A percentile compares a stretch with the other conserved stretches of the same genome.
Evolutionary conservation across 129 eudicot species (phyloP).

Genomic region (Heracleum sosnowskyi): DNA sequence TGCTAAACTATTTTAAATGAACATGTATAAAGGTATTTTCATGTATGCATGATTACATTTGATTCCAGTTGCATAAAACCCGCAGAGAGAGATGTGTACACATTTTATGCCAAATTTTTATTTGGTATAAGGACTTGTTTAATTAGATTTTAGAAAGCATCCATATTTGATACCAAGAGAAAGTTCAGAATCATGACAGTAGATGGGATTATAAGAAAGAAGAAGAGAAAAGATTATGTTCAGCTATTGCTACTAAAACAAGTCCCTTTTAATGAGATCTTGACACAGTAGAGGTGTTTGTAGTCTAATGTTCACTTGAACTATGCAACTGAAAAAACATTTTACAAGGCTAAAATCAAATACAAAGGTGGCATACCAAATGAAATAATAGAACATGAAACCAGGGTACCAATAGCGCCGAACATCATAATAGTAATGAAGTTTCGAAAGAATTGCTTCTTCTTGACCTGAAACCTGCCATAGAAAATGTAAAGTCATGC

Average conservation of each 20-base stretch:
- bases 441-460: slow-evolving; percentile 86
- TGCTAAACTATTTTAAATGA: not conserved
- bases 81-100: not conserved
- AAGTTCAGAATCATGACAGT: not conserved
- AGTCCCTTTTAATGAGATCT: not conserved
- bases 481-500: not conserved
- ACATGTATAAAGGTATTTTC: not conserved
- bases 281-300: not conserved
- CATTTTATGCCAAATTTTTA: not conserved
- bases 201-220: not conserved
- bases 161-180: not conserved
- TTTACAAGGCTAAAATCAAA: not conserved
- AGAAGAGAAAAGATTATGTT: not conserved
- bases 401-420: slow-evolving; percentile 89
- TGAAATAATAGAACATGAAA: slow-evolving; percentile 71
- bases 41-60: not conserved
- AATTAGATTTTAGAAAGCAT: not conserved
- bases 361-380: slow-evolving; percentile 41
- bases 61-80: not conserved
- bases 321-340: not conserved
- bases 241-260: not conserved
- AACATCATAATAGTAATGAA: slow-evolving; percentile 76
- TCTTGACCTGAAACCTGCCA: slow-evolving; percentile 91
- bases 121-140: not conserved
- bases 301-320: not conserved